These are phyloP conservation scores for Coniophora puteana DNA, from an alignment of 1,284 basidiomycete species.

Conservation along the genomic window DNA sequence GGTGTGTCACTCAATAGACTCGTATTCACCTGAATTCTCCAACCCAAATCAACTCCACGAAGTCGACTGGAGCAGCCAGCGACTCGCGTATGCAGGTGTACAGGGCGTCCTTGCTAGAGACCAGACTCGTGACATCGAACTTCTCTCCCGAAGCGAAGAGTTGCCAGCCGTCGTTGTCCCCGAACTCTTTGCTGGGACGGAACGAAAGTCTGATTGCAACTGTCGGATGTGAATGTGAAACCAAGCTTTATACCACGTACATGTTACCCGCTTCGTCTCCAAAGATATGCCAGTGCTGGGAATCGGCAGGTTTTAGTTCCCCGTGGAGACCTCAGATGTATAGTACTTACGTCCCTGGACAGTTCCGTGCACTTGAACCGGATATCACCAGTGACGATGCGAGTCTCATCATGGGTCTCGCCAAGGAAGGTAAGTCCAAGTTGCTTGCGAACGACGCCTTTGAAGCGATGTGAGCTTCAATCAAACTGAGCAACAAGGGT, in stretches of 20 bases:
- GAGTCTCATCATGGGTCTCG: conserved; percentile 18
- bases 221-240: conserved; percentile 4
- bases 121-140: not conserved
- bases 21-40: conserved; percentile 21
- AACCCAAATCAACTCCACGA: conserved; percentile 14
- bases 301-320: not conserved
- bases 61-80: conserved; percentile 14
- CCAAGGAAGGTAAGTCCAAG: conserved; percentile 5
- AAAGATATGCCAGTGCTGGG: conserved; percentile 30
- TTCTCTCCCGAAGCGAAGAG: not conserved
- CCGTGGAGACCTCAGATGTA: not conserved
- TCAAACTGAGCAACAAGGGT: not conserved
- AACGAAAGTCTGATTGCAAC: conserved; percentile 8
- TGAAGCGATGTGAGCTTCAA: not conserved
- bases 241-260: conserved; percentile 10
- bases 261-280: conserved; percentile 8
- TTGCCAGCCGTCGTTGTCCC: conserved; percentile 4
- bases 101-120: not conserved
- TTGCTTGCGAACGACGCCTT: conserved; percentile 3
- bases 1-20: not conserved
- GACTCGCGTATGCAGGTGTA: conserved; percentile 9
- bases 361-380: conserved; percentile 11
- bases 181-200: conserved; percentile 10
- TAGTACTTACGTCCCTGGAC: conserved; percentile 14
- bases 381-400: conserved; percentile 28